A percentile compares a stretch with the other conserved stretches of the same genome.
Evolutionary conservation across 306 rosid species (phyloP).

Genomic region (Inga leiocalycina): DNA sequence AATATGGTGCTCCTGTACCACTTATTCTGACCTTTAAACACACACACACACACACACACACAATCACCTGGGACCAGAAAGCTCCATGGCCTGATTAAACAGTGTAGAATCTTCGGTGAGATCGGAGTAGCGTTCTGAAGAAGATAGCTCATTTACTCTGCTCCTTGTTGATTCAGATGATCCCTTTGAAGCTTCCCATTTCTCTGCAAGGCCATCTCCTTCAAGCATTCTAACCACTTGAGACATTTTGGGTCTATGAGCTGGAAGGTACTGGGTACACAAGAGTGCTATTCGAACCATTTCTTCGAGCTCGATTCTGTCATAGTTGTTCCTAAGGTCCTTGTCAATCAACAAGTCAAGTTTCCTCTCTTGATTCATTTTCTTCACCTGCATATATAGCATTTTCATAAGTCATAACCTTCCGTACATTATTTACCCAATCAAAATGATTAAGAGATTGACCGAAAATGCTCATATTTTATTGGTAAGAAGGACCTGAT

Average conservation of each 20-base stretch:
- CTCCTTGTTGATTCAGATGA: conserved; percentile 71
- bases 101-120: not conserved
- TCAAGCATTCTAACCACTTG: conserved; percentile 97
- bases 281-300: conserved; percentile 84
- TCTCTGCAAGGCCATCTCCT: conserved; percentile 98
- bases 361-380: conserved; percentile 86
- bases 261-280: conserved; percentile 85
- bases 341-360: conserved; percentile 81
- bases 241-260: conserved; percentile 90
- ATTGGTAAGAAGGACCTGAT: too few relatives aligned
- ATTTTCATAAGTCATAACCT: not conserved
- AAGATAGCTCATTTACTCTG: conserved; percentile 77
- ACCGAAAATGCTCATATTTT: too few relatives aligned
- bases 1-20: not conserved
- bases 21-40: not conserved
- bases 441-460: not conserved
- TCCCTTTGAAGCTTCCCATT: conserved; percentile 94
- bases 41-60: not conserved
- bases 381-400: conserved; percentile 69
- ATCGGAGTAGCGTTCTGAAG: conserved; percentile 66
- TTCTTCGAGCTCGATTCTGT: conserved; percentile 84
- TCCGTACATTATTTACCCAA: not conserved
- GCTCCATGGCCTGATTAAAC: not conserved
- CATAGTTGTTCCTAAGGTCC: conserved; percentile 68
- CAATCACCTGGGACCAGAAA: not conserved